Percentiles rank a stretch among this genome's conserved stretches.
phyloP scores from a whole-genome alignment of 805 yeast genomes.

The Cyberlindnera xylosilytica region DNA sequence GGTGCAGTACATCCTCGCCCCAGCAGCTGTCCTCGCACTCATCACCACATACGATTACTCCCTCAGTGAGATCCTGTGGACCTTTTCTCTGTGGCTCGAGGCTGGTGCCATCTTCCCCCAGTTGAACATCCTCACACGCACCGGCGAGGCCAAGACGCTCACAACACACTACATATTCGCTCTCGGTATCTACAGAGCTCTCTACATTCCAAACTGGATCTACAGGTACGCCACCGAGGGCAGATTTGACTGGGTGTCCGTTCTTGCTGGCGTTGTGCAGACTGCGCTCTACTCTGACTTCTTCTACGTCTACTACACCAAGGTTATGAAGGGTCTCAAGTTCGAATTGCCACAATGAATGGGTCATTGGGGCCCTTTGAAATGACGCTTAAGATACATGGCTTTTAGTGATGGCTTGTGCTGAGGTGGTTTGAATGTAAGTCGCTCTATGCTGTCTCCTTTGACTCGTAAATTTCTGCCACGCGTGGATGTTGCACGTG shows the following conservation, averaged over 20 bases:
- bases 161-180: slow-evolving; percentile 94
- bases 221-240: slow-evolving; percentile 72
- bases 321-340: slow-evolving; percentile 75
- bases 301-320: slow-evolving; percentile 84
- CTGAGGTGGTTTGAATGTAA: too few relatives aligned
- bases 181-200: slow-evolving; percentile 82
- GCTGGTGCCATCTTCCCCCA: slow-evolving; percentile 91
- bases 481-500: too few relatives aligned
- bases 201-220: slow-evolving; percentile 93
- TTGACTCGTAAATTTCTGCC: neutral
- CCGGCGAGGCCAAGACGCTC: slow-evolving; percentile 83
- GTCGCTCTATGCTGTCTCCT: neutral
- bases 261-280: slow-evolving; percentile 81
- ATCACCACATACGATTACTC: slow-evolving; percentile 67
- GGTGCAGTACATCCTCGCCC: slow-evolving; percentile 64
- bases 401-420: too few relatives aligned
- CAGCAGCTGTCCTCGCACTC: slow-evolving; percentile 54
- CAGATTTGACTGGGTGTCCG: slow-evolving; percentile 64
- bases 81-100: slow-evolving; percentile 91
- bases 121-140: slow-evolving; percentile 80
- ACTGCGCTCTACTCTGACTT: slow-evolving; percentile 90
- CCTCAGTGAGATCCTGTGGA: slow-evolving; percentile 69
- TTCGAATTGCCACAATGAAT: slow-evolving; percentile 58
- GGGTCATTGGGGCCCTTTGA: neutral
- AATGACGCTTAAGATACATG: too few relatives aligned